Conservation (phyloP, 306 rosid species). For the Pueraria montana region DNA sequence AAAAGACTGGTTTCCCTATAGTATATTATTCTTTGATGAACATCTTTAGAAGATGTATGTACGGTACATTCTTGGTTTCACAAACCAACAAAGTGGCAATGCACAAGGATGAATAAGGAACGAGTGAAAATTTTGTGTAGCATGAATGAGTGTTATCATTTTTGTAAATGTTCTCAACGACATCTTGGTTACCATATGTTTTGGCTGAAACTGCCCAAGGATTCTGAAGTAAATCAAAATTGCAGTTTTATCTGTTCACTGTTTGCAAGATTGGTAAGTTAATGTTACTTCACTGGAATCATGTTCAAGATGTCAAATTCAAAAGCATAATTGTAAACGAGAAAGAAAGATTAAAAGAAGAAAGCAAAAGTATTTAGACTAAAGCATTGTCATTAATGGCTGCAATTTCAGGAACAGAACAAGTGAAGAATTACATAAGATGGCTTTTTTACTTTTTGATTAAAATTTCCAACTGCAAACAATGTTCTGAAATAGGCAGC, state of each 20-base stretch:
- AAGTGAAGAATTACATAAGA: neutral
- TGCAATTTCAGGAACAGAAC: neutral
- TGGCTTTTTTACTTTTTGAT: neutral
- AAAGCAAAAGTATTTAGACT: neutral
- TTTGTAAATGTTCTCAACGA: constrained; percentile 61
- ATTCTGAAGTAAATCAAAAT: constrained; percentile 34
- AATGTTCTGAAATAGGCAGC: neutral
- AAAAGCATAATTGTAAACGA: neutral
- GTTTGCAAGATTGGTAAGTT: constrained; percentile 13
- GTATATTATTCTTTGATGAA: constrained; percentile 48
- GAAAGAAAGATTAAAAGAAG: neutral
- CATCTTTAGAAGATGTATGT: constrained; percentile 54
- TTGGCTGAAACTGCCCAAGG: constrained; percentile 35
- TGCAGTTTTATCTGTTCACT: constrained; percentile 29
- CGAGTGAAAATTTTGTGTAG: constrained; percentile 65
- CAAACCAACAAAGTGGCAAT: constrained; percentile 38
- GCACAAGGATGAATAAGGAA: constrained; percentile 67
- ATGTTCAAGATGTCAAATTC: neutral
- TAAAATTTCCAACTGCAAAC: neutral
- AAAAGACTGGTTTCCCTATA: constrained; percentile 41
- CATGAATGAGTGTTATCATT: constrained; percentile 54
- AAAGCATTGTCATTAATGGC: neutral
- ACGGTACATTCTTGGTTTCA: constrained; percentile 56
- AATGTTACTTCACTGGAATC: too few species aligned
- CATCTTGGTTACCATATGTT: constrained; percentile 49